Evolutionary conservation across 257 asterid species (phyloP).

Genomic region (Prunella vulgaris): DNA sequence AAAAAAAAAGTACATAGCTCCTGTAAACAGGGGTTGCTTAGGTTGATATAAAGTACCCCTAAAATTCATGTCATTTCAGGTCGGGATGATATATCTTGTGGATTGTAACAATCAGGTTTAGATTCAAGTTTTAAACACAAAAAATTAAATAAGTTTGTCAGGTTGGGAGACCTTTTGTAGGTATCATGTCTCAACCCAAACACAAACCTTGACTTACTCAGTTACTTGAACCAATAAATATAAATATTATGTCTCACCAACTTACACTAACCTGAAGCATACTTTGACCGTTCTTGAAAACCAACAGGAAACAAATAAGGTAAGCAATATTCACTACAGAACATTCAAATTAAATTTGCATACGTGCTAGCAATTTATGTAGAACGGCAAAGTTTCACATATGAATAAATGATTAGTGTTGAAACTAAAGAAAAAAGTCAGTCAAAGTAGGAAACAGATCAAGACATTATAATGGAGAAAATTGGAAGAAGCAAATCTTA

Average conservation of each 20-base stretch:
- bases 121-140: background rate
- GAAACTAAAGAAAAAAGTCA: slow-evolving; percentile 3
- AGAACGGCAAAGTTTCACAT: background rate
- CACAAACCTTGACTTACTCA: background rate
- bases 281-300: slow-evolving; percentile 8
- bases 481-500: slow-evolving; percentile 35
- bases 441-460: slow-evolving; percentile 15
- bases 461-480: slow-evolving; percentile 7
- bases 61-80: background rate
- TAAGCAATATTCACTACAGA: background rate
- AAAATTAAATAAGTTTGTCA: background rate
- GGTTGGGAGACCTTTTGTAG: too few relatives aligned
- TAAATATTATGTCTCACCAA: background rate
- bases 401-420: background rate
- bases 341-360: slow-evolving; percentile 9
- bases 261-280: background rate
- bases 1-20: too few relatives aligned
- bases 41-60: background rate
- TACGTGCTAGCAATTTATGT: background rate
- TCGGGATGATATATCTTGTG: background rate
- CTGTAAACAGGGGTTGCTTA: background rate
- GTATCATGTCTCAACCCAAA: background rate
- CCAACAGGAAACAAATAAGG: background rate
- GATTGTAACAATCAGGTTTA: background rate
- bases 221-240: background rate